phyloP scores from a whole-genome alignment of 2,329 filamentous ascomycete genomes.

The Lasiodiplodia gonubiensis region DNA sequence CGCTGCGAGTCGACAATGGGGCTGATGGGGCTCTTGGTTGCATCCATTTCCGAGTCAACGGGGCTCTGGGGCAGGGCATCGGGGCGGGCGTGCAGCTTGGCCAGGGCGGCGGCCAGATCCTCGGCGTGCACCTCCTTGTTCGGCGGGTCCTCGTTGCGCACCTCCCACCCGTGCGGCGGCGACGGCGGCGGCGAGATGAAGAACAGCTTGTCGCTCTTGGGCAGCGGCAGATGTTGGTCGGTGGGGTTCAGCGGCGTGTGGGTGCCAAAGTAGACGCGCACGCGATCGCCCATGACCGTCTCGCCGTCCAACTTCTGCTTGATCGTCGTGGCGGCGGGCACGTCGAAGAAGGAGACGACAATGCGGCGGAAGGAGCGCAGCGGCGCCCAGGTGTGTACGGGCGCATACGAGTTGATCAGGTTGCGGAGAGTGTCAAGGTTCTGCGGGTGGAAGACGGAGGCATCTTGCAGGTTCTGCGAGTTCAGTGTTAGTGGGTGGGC shows the following conservation, averaged over 20 bases:
- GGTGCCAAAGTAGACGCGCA: conserved; percentile 48
- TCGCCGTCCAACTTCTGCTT: conserved; percentile 77
- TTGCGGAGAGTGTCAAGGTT: conserved; percentile 76
- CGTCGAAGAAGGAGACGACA: conserved; percentile 76
- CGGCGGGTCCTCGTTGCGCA: conserved; percentile 66
- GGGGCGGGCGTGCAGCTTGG: conserved; percentile 54
- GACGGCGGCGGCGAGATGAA: conserved; percentile 69
- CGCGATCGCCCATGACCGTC: conserved; percentile 67
- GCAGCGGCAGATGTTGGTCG: conserved; percentile 50
- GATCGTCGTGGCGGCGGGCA: conserved; percentile 72
- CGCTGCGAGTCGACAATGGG: conserved; percentile 32
- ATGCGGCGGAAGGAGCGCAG: conserved; percentile 84
- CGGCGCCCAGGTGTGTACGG: conserved; percentile 78
- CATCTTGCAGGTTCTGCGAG: conserved; percentile 68
- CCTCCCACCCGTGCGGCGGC: conserved; percentile 69
- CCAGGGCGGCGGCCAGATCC: conserved; percentile 63
- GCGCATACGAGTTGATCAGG: conserved; percentile 71
- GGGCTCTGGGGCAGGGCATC: conserved; percentile 33
- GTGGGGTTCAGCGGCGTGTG: conserved; percentile 46
- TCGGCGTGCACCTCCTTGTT: conserved; percentile 70
- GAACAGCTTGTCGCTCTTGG: conserved; percentile 66
- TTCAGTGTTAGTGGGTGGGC: conserved; percentile 30
- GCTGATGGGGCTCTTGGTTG: conserved; percentile 34
- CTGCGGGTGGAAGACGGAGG: conserved; percentile 74
- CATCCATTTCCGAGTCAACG: conserved; percentile 33